Conservation (phyloP, 2,329 filamentous ascomycete genomes). For the Raffaelea ambrosiae region DNA sequence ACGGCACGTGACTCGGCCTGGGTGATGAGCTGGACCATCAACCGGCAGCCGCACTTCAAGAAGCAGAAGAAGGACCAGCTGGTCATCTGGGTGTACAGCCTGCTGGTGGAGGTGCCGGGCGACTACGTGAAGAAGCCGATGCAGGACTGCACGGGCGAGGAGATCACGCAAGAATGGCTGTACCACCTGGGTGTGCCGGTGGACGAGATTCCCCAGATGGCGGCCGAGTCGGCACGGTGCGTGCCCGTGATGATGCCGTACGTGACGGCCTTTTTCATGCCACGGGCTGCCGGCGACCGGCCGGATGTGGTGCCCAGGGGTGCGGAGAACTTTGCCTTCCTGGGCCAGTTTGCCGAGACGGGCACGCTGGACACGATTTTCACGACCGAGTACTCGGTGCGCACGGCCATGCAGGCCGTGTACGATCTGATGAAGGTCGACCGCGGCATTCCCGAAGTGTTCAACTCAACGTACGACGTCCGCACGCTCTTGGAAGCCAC, state of each 20-base stretch:
- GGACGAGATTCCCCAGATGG: constrained; percentile 16
- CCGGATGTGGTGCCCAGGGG: constrained; percentile 27
- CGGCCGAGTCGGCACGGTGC: constrained; percentile 17
- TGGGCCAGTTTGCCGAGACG: constrained; percentile 33
- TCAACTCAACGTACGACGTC: constrained; percentile 18
- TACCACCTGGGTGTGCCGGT: constrained; percentile 26
- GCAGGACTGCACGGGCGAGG: constrained; percentile 28
- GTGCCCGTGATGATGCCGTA: constrained; percentile 32
- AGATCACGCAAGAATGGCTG: constrained; percentile 29
- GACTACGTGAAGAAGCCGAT: constrained; percentile 30
- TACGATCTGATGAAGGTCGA: constrained; percentile 18
- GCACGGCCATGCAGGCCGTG: constrained; percentile 27
- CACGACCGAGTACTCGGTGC: constrained; percentile 28
- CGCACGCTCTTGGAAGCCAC: constrained; percentile 17
- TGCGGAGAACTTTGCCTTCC: constrained; percentile 27
- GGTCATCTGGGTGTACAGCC: constrained; percentile 30
- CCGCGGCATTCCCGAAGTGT: constrained; percentile 19
- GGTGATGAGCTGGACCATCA: constrained; percentile 30
- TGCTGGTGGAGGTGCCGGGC: constrained; percentile 26
- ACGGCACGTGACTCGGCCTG: constrained; percentile 29
- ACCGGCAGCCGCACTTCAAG: constrained; percentile 31
- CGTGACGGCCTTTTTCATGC: constrained; percentile 26
- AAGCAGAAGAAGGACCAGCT: constrained; percentile 23
- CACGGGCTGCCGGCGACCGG: constrained; percentile 24
- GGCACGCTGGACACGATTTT: constrained; percentile 25